Conservation (phyloP, 495 filamentous ascomycete species). For the Cercophora samala region DNA sequence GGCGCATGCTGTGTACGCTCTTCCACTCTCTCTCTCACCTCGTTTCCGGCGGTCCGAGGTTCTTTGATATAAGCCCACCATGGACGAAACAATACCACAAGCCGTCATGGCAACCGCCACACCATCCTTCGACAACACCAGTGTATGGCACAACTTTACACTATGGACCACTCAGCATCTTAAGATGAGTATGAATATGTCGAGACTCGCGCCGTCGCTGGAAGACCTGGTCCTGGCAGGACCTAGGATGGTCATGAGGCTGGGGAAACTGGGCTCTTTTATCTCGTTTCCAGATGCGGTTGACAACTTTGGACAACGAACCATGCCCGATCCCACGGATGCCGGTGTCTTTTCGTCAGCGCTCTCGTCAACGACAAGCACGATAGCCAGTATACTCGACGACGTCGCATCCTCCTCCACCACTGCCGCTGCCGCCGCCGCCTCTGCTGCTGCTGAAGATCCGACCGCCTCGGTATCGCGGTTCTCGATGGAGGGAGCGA, state of each 20-base stretch:
- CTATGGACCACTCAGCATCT: slow-evolving; percentile 45
- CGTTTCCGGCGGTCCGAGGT: neutral
- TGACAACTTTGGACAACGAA: slow-evolving; percentile 58
- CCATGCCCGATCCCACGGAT: slow-evolving; percentile 57
- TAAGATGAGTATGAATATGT: slow-evolving; percentile 40
- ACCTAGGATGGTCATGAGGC: slow-evolving; percentile 60
- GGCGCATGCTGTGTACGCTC: neutral
- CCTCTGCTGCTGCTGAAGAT: slow-evolving; percentile 36
- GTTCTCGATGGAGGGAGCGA: slow-evolving; percentile 50
- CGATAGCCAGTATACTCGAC: slow-evolving; percentile 21
- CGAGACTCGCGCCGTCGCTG: slow-evolving; percentile 44
- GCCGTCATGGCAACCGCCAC: slow-evolving; percentile 22
- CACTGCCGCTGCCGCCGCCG: slow-evolving; percentile 27
- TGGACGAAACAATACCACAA: slow-evolving; percentile 16
- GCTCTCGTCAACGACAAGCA: slow-evolving; percentile 29
- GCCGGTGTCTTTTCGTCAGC: slow-evolving; percentile 36
- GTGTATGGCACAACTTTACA: slow-evolving; percentile 48
- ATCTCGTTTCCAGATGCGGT: slow-evolving; percentile 59
- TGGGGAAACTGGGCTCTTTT: slow-evolving; percentile 58
- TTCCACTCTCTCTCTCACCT: neutral
- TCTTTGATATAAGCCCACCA: slow-evolving; percentile 4
- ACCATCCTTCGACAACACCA: slow-evolving; percentile 36
- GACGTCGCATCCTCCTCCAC: slow-evolving; percentile 26
- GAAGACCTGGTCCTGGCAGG: slow-evolving; percentile 59
- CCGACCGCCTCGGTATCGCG: slow-evolving; percentile 42